Conservation (phyloP, 768 basidiomycete genomes). For the Wakefieldia striispora region DNA sequence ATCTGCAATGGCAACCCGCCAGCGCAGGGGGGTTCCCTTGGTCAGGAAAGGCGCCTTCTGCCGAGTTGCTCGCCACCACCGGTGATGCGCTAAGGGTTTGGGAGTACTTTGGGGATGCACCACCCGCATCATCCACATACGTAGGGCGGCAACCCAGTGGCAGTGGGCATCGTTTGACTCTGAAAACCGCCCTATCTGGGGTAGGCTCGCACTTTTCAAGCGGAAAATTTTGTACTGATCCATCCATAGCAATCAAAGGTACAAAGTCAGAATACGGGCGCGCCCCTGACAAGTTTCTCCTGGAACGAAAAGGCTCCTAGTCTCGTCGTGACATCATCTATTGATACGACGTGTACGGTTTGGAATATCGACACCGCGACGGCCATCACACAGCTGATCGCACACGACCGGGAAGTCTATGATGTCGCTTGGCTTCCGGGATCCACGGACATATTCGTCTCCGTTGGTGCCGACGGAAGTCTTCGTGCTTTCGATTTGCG, state of each 20-base stretch:
- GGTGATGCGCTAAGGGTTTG: constrained; percentile 92
- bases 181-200: constrained; percentile 79
- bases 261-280: constrained; percentile 76
- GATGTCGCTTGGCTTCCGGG: constrained; percentile 98
- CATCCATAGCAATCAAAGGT: constrained; percentile 78
- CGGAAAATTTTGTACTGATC: constrained; percentile 8
- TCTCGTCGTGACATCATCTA: constrained; percentile 93
- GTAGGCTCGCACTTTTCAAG: constrained; percentile 45
- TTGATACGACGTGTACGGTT: constrained; percentile 98
- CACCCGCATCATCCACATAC: constrained; percentile 55
- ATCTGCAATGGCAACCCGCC: constrained; percentile 89
- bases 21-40: constrained; percentile 61
- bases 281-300: constrained; percentile 94
- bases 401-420: constrained; percentile 94
- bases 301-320: constrained; percentile 95
- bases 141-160: constrained; percentile 62
- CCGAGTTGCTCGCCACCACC: constrained; percentile 90
- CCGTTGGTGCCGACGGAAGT: constrained; percentile 96
- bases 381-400: constrained; percentile 95
- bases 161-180: constrained; percentile 61
- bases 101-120: constrained; percentile 76
- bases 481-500: constrained; percentile 95
- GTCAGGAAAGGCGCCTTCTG: constrained; percentile 61
- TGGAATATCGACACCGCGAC: constrained; percentile 97
- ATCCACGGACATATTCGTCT: constrained; percentile 96